phyloP scores from a whole-genome alignment of 768 basidiomycete species.

The Rickenella mellea region DNA sequence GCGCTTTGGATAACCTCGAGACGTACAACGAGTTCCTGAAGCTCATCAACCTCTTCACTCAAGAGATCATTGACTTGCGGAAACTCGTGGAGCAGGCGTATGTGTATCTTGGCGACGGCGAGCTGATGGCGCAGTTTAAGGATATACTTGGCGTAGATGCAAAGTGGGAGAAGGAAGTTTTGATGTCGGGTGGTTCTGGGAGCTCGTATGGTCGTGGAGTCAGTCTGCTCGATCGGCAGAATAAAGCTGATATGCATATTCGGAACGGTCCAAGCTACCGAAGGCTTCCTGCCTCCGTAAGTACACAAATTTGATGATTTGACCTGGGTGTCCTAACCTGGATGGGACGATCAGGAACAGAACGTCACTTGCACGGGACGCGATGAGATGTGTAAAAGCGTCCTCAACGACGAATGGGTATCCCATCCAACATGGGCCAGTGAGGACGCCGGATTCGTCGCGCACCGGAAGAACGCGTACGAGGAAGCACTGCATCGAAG shows the following conservation, averaged over 20 bases:
- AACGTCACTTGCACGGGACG: conserved; percentile 88
- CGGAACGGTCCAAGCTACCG: conserved; percentile 84
- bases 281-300: conserved; percentile 66
- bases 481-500: conserved; percentile 94
- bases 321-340: conserved; percentile 4
- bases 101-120: conserved; percentile 64
- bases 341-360: conserved; percentile 50
- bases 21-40: conserved; percentile 93
- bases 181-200: conserved; percentile 36
- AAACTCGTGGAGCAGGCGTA: conserved; percentile 74
- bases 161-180: conserved; percentile 47
- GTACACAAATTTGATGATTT: conserved; percentile 20
- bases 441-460: conserved; percentile 86
- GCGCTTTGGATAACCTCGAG: conserved; percentile 59
- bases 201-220: conserved; percentile 23
- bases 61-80: conserved; percentile 84
- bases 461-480: conserved; percentile 90
- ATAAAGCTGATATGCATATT: conserved; percentile 56
- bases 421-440: conserved; percentile 93
- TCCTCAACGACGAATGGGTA: conserved; percentile 97
- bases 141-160: conserved; percentile 87
- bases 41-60: conserved; percentile 88
- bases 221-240: conserved; percentile 28
- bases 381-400: conserved; percentile 93
- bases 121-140: conserved; percentile 74